Percentiles rank a stretch among this genome's conserved stretches.
These are phyloP conservation scores for Suillus subaureus DNA, from an alignment of 768 basidiomycete species.

Conservation along the genomic window DNA sequence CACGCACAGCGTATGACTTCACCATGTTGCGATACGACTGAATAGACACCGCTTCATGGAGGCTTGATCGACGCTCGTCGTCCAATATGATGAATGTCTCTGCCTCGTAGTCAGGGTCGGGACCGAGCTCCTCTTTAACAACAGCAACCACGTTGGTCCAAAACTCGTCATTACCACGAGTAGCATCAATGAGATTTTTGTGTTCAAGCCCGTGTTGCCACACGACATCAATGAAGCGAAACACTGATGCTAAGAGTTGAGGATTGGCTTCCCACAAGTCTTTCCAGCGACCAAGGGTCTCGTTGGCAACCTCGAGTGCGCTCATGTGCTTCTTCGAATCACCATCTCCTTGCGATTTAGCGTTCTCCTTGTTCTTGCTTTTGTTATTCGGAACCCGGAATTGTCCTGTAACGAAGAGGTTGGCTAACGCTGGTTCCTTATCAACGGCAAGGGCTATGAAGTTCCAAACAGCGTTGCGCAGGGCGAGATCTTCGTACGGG, in stretches of 20 bases:
- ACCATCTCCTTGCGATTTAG: conserved; percentile 18
- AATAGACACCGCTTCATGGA: conserved; percentile 60
- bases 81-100: conserved; percentile 45
- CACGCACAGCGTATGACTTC: conserved; percentile 75
- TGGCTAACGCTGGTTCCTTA: conserved; percentile 83
- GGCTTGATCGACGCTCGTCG: conserved; percentile 46
- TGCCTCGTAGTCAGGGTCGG: conserved; percentile 67
- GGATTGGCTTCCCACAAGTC: conserved; percentile 80
- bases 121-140: conserved; percentile 69
- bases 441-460: conserved; percentile 82
- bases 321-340: conserved; percentile 45
- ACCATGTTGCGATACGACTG: conserved; percentile 71
- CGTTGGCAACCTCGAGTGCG: conserved; percentile 67
- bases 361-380: conserved; percentile 42
- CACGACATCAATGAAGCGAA: conserved; percentile 75
- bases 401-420: conserved; percentile 76
- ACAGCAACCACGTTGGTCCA: conserved; percentile 73
- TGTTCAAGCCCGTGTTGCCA: conserved; percentile 85
- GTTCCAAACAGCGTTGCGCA: conserved; percentile 80
- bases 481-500: conserved; percentile 74
- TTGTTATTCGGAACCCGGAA: conserved; percentile 51
- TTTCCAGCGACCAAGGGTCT: conserved; percentile 70
- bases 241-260: conserved; percentile 67
- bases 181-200: conserved; percentile 53
- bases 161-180: conserved; percentile 60